Evolutionary conservation across 805 yeast genomes (phyloP).

Genomic region (Monosporozyma aquatica): DNA sequence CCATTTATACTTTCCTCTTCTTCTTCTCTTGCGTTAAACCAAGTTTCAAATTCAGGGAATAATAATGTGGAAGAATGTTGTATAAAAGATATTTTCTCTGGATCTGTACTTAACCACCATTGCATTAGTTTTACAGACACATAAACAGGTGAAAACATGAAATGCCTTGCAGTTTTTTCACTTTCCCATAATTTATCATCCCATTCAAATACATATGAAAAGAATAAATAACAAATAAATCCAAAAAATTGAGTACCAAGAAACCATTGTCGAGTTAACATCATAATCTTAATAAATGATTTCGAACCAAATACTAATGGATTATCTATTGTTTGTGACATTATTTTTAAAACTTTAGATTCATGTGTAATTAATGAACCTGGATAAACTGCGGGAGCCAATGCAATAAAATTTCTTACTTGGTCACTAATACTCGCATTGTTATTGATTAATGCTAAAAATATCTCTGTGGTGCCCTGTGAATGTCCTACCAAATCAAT

Average conservation of each 20-base stretch:
- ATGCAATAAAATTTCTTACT: conserved; percentile 58
- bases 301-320: conserved; percentile 60
- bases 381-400: conserved; percentile 89
- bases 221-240: conserved; percentile 63
- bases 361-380: conserved; percentile 58
- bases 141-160: conserved; percentile 77
- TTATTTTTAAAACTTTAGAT: conserved; percentile 48
- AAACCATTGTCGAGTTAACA: conserved; percentile 43
- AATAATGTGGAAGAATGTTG: conserved; percentile 29
- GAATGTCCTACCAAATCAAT: conserved; percentile 73
- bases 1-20: too few relatives aligned
- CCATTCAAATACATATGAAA: conserved; percentile 84
- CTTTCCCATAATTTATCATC: conserved; percentile 68
- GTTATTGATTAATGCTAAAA: conserved; percentile 49
- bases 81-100: conserved; percentile 34
- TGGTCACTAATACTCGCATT: conserved; percentile 35
- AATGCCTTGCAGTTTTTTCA: conserved; percentile 59
- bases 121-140: conserved; percentile 76
- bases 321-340: conserved; percentile 40
- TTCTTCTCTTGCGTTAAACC: conserved; percentile 35
- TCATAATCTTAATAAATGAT: conserved; percentile 70
- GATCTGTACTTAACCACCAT: conserved; percentile 70
- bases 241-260: conserved; percentile 47
- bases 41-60: conserved; percentile 41
- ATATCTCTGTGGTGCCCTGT: conserved; percentile 86